Base-by-base conservation (phyloP, 2,329 filamentous ascomycete genomes). In the Fusarium sp. region DNA sequence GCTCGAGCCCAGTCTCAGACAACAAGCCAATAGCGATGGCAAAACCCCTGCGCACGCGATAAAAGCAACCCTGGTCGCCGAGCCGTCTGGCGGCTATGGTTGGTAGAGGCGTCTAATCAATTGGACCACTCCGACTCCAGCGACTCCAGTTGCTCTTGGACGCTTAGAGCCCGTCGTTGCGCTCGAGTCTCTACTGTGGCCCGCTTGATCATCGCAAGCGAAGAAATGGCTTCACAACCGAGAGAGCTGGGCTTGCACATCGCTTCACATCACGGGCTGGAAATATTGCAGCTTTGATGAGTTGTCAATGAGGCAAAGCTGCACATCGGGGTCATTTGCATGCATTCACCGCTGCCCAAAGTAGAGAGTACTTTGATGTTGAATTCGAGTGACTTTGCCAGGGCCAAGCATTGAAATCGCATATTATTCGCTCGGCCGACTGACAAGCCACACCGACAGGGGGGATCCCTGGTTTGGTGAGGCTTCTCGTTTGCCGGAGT, bases 21-120 rank as follows among this genome's bases (percentile, higher is more conserved):
- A 27, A 23, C 30, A 60, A 50, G 56, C 81, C 81, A 83, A 82
- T 83, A 40, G 65, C 44, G 55, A 54, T 32, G n/a, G 33, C n/a
- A 52, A 75, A 75, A 76, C 75, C 81, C 80, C 67, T 80, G 79
- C 65, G 53, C 69, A 62, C 46, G 61, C 70, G 69, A 76, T 71
- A 60, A 68, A 30, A 27, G 49, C 58, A 56, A 50, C 75, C 79
- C 78, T 65, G 71, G 78, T 77, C 70, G 62, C 60, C 50, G 69
- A 69, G 67, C 61, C 67, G 71, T 75, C 70, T 78, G 78, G 78
- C 78, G 78, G 75, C 77, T 79, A 75, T 75, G 71, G 79, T 80
- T 80, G 79, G 78, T 72, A 70, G 74, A 71, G 67, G 74, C 71
- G 74, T 62, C 73, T 75, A 76, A 68, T 65, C 55, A 76, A 62